These are phyloP conservation scores for Arabidopsis hybrid DNA, from an alignment of 441 rosid genomes.

Conservation along the genomic window DNA sequence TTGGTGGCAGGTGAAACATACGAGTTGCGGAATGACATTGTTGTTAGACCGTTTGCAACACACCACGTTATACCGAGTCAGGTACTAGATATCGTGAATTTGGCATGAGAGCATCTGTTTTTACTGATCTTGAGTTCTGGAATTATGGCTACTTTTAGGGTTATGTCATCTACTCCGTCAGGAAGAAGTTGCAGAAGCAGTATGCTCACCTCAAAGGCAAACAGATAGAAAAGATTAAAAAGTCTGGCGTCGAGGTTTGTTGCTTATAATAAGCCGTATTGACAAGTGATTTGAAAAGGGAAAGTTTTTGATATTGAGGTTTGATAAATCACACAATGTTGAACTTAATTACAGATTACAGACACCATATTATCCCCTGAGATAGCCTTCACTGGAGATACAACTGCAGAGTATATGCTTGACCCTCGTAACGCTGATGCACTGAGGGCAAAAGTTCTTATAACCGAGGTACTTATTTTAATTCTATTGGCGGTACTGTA, in stretches of 20 bases:
- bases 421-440: slow-evolving; percentile 97
- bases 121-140: slow-evolving; percentile 11
- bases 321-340: slow-evolving; percentile 19
- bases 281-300: neutral
- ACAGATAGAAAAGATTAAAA: slow-evolving; percentile 88
- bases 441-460: slow-evolving; percentile 88
- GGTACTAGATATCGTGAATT: slow-evolving; percentile 45
- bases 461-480: slow-evolving; percentile 72
- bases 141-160: slow-evolving; percentile 59
- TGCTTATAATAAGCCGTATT: neutral
- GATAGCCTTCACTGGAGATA: slow-evolving; percentile 95
- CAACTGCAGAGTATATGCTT: slow-evolving; percentile 92
- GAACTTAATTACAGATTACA: slow-evolving; percentile 64
- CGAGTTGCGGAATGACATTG: slow-evolving; percentile 83
- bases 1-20: slow-evolving; percentile 82
- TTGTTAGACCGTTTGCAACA: slow-evolving; percentile 84
- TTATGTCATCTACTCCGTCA: slow-evolving; percentile 79
- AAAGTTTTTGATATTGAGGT: neutral
- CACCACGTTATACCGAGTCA: slow-evolving; percentile 92
- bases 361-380: slow-evolving; percentile 82
- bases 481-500: neutral
- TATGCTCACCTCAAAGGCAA: slow-evolving; percentile 90
- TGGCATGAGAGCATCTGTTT: slow-evolving; percentile 7
- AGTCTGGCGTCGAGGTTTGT: slow-evolving; percentile 82
- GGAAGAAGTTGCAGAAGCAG: slow-evolving; percentile 91